Evolutionary conservation across 495 filamentous ascomycete species (phyloP), one percentile per base, ranked within the genome.

Genomic region (Lepraria neglecta): DNA sequence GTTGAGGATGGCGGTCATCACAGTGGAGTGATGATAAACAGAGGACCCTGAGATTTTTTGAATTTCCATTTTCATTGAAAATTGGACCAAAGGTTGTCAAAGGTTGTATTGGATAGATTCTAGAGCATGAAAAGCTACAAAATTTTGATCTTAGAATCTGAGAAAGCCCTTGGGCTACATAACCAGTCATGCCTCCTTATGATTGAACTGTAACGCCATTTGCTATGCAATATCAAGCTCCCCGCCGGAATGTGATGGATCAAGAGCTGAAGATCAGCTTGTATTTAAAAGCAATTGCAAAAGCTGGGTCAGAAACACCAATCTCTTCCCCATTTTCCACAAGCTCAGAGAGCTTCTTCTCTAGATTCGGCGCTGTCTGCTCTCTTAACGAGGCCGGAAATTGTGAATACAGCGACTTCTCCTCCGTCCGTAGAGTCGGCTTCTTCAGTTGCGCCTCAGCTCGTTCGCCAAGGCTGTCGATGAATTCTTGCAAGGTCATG

Each of bases 381-480:
- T 88, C 84, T 70, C 91, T 87, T 58, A 98, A 74, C 63, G 85
- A 84, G 4, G 85, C 84, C 1, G 92, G 92, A 38, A 83, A 85
- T 62, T 89, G 89, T 76, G 92, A 92, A 72, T 96, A 99, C 38
- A 99, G 78, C 17, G 90, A 92, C 73, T 83, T 89, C 45, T 82
- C 82, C 70, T 89, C 87, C 0, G 88, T 89, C 45, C 91, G 81
- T 67, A 97, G 77, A 17, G 87, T 94, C 14, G 95, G 92, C 68
- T 92, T 95, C 79, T 96, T 91, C 58, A 95, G 75, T 72, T 92
- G 87, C 60, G 90, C 83, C 71, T 95, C 92, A 10, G 94, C 87
- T 68, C 85, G 81, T 64, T 87, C 86, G 12, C 88, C 88, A 45
- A 98, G 77, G 31, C 83, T 87, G 11, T 95, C 92, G 40, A 97